Base-by-base conservation (phyloP, 192 early-diverging fungal genomes). In the Helicostylum pulchrum region DNA sequence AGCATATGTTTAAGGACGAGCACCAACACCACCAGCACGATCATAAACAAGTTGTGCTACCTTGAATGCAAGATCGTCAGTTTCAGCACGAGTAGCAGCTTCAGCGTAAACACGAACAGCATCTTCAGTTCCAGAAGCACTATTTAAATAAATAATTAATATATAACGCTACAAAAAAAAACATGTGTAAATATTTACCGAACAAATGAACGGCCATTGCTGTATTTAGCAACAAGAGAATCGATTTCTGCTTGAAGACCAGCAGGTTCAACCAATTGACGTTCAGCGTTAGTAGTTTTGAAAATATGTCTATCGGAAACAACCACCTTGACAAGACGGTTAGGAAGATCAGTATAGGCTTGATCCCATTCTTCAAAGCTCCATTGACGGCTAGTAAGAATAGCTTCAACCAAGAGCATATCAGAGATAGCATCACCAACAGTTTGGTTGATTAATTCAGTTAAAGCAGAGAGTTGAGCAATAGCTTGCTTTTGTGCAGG, bases 31-130 rank as follows among this genome's bases (percentile, higher is more conserved):
- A 55, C 93, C 92, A 59, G 91, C 94, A 64, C 85, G 80, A 77
- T 98, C 94, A 80, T 92, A 98, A 49, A 99, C 93, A 21, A 95
- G 78, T 6, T 93, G 95, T 7, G 89, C 92, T 59, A 99, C 89
- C 12, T 85, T 87, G 72, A 86, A 88, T 21, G 92, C 84, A 46
- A 99, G 81, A 61, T 89, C 83, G 61, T 98, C 96, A 49, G 91
- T 92, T 64, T 98, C 89, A 9, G 89, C 78, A 48, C 88, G 86
- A 1, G 96, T 95, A 42, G 91, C 92, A 19, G 98, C 98, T 78
- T 99, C 98, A 36, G 98, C 96, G 70, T 99, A 99, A 12, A 99
- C 95, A 53, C 98, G 91, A 17, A 99, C 98, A 10, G 95, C 92
- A 70, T 99, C 98, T 74, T 99, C 98, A 23, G 98, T 99, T 34